Base-by-base conservation (phyloP, 1,139 yeast genomes). In the Magnusiomyces sp. region DNA sequence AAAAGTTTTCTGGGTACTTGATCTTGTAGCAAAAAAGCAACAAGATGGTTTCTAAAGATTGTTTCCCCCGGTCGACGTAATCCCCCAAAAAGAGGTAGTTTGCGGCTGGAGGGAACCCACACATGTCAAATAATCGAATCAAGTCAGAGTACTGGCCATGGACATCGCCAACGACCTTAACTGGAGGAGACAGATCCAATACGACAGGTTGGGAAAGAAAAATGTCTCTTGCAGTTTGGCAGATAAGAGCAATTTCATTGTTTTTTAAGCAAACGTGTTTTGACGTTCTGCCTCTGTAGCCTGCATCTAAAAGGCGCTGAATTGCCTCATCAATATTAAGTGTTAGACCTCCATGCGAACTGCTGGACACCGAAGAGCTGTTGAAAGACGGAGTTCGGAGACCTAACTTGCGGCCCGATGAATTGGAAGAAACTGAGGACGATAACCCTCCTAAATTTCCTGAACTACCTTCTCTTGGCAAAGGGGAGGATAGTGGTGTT, bases 31-130 rank as follows among this genome's bases (percentile, higher is more conserved):
- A 88, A 52, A 92, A 71, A 56, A 92, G 71, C 46, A 92, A 71
- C 56, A 90, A 70, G 23, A 92, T 90, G 0, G 97, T 90, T 64
- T 92, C 98, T 53, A 92, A 71, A 9, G 94, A 82, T 67, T 92
- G 97, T 67, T 90, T 89, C 44, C 98, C 98, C 57, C 98, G 77
- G 69, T 92, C 98, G 45, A 92, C 55, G n/a, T n/a, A n/a, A n/a
- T n/a, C n/a, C n/a, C n/a, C n/a, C n/a, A n/a, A n/a, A n/a, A n/a
- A n/a, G n/a, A 92, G 72, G 68, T 89, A 92, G 66, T 92, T 92
- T 17, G 96, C 80, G 55, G 86, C 80, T 2, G 98, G 98, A n/a
- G 98, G 98, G 69, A 88, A 92, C 20, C 97, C 98, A 71, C 97
- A 90, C 71, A 87, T 88, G 46, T 95, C 89, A 67, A 92, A 92